A percentile compares a stretch with the other conserved stretches of the same genome.
Evolutionary conservation across 2,329 filamentous ascomycete species (phyloP).

Genomic region (Cladosporium colombiae): DNA sequence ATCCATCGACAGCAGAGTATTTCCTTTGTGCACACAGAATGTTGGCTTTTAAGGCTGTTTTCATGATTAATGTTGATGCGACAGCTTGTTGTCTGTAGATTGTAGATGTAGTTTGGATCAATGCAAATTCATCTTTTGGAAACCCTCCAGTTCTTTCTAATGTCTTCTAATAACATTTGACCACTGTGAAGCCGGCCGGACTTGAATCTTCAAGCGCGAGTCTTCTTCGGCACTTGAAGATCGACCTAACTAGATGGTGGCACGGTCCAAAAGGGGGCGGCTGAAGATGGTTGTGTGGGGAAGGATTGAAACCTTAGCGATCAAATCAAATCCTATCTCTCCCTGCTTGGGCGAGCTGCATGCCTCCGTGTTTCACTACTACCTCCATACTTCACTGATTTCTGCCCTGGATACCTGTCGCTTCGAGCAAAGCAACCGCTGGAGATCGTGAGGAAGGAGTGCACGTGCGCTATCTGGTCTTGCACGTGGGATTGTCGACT

Average conservation of each 20-base stretch:
- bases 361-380: conserved; percentile 1
- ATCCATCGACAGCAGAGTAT: not conserved
- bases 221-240: conserved; percentile 2
- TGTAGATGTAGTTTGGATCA: conserved; percentile 6
- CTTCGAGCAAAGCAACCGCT: not conserved
- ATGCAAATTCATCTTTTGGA: not conserved
- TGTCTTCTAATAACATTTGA: not conserved
- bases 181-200: not conserved
- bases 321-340: conserved; percentile 6
- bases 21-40: not conserved
- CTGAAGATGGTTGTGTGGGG: not conserved
- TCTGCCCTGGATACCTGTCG: not conserved
- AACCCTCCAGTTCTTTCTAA: not conserved
- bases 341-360: not conserved
- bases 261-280: conserved; percentile 1
- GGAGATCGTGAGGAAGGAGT: not conserved
- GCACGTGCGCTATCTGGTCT: not conserved
- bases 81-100: not conserved
- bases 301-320: not conserved
- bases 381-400: not conserved
- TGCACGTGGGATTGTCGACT: not conserved
- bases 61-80: conserved; percentile 14
- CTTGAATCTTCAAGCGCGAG: not conserved
- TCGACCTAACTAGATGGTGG: not conserved
- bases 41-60: not conserved